Evolutionary conservation across 257 asterid genomes (phyloP).

Genomic region (Solanum sejunctum): DNA sequence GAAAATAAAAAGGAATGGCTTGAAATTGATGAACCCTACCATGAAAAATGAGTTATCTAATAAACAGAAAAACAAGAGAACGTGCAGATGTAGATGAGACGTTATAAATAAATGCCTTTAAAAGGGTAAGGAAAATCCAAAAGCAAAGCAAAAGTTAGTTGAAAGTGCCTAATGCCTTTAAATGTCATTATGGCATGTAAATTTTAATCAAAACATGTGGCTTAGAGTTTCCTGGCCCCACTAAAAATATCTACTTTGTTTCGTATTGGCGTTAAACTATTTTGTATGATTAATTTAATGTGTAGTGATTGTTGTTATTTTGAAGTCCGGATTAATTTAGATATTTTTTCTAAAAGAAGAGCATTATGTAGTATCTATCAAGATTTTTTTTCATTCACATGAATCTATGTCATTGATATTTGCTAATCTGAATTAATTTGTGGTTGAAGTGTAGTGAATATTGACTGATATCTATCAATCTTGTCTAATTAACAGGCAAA

Average conservation of each 20-base stretch:
- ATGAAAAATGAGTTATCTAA: not conserved
- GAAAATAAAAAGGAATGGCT: not conserved
- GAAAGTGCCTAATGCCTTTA: slow-evolving; percentile 19
- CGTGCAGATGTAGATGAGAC: not conserved
- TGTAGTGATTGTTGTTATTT: no score
- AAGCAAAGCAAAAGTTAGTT: not conserved
- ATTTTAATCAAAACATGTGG: slow-evolving; percentile 23
- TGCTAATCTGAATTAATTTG: not conserved
- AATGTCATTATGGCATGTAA: slow-evolving; percentile 9
- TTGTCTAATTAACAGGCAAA: not conserved
- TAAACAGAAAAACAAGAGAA: not conserved
- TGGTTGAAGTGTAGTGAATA: not conserved
- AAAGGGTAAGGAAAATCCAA: slow-evolving; percentile 8
- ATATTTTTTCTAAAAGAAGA: no score
- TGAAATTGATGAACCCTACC: not conserved
- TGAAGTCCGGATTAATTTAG: no score
- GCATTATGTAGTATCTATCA: no score
- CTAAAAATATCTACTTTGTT: slow-evolving; percentile 19
- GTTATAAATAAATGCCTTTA: not conserved
- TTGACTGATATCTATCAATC: not conserved
- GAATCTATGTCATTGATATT: not conserved
- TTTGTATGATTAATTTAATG: no score
- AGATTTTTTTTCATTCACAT: not conserved
- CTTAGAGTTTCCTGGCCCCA: slow-evolving; percentile 11
- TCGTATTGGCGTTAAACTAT: not conserved